phyloP scores from a whole-genome alignment of 331 rosid genomes.

The Rhamnella rubrinervis region DNA sequence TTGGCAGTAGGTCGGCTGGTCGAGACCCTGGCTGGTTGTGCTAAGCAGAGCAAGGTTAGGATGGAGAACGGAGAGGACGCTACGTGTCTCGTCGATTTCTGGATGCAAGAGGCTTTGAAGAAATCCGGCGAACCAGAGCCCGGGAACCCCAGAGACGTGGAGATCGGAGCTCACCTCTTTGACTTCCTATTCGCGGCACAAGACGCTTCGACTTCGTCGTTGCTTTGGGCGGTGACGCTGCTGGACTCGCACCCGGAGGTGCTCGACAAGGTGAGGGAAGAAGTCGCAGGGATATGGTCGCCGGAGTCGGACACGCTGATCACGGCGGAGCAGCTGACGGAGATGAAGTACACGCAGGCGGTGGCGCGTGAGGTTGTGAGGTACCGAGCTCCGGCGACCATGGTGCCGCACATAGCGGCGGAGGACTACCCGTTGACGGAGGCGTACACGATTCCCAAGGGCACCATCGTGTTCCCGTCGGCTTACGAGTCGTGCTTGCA shows the following conservation, averaged over 20 bases:
- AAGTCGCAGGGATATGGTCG: constrained; percentile 57
- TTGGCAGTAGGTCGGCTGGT: constrained; percentile 66
- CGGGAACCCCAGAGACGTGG: constrained; percentile 15
- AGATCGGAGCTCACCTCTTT: constrained; percentile 66
- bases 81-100: constrained; percentile 68
- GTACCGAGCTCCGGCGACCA: constrained; percentile 68
- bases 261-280: constrained; percentile 51
- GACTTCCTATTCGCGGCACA: constrained; percentile 90
- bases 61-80: constrained; percentile 55
- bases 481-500: constrained; percentile 72
- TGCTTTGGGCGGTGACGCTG: constrained; percentile 83
- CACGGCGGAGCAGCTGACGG: constrained; percentile 53
- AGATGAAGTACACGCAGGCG: constrained; percentile 74
- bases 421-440: constrained; percentile 61
- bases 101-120: constrained; percentile 71
- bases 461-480: constrained; percentile 82
- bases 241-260: constrained; percentile 70
- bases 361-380: constrained; percentile 94
- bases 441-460: constrained; percentile 59
- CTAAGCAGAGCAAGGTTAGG: constrained; percentile 43
- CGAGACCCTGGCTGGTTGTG: constrained; percentile 42
- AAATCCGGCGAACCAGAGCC: constrained; percentile 32
- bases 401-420: constrained; percentile 79
- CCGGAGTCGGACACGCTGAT: constrained; percentile 55
- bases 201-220: constrained; percentile 86